Evolutionary conservation across 2,329 filamentous ascomycete species (phyloP).

Genomic region (Hymenoscyphus infarciens): DNA sequence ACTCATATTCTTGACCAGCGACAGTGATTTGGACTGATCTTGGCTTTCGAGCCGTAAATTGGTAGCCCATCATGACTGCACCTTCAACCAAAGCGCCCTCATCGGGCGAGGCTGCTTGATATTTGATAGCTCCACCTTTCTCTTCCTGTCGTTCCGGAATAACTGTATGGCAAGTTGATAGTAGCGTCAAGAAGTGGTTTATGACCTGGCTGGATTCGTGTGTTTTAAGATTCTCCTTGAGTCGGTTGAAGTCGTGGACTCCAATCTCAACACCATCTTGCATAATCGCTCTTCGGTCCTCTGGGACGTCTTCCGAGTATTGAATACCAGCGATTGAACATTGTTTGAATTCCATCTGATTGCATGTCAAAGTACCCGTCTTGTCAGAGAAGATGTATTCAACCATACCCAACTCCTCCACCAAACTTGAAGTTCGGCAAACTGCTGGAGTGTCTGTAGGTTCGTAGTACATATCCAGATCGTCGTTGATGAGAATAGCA

Average conservation of each 20-base stretch:
- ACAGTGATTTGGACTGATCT: slow-evolving; percentile 80
- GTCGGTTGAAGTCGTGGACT: slow-evolving; percentile 63
- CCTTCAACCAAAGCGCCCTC: slow-evolving; percentile 96
- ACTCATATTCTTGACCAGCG: slow-evolving; percentile 70
- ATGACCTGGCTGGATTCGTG: slow-evolving; percentile 59
- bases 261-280: slow-evolving; percentile 72
- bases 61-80: slow-evolving; percentile 80
- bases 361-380: slow-evolving; percentile 95
- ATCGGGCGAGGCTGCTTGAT: slow-evolving; percentile 95
- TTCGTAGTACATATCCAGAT: slow-evolving; percentile 97
- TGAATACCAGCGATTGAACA: slow-evolving; percentile 90
- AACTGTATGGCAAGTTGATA: slow-evolving; percentile 93
- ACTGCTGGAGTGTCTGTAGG: slow-evolving; percentile 93
- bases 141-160: slow-evolving; percentile 86
- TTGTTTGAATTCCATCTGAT: slow-evolving; percentile 98
- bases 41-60: slow-evolving; percentile 86
- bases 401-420: slow-evolving; percentile 96
- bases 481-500: slow-evolving; percentile 95
- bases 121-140: slow-evolving; percentile 80
- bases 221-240: slow-evolving; percentile 56
- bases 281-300: slow-evolving; percentile 79
- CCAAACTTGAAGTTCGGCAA: slow-evolving; percentile 91
- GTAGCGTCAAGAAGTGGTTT: slow-evolving; percentile 80
- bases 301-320: slow-evolving; percentile 87
- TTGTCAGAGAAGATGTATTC: slow-evolving; percentile 99